Evolutionary conservation across 495 filamentous ascomycete species (phyloP), one percentile per base, ranked within the genome.

Genomic region (Penicillium mononematosum): DNA sequence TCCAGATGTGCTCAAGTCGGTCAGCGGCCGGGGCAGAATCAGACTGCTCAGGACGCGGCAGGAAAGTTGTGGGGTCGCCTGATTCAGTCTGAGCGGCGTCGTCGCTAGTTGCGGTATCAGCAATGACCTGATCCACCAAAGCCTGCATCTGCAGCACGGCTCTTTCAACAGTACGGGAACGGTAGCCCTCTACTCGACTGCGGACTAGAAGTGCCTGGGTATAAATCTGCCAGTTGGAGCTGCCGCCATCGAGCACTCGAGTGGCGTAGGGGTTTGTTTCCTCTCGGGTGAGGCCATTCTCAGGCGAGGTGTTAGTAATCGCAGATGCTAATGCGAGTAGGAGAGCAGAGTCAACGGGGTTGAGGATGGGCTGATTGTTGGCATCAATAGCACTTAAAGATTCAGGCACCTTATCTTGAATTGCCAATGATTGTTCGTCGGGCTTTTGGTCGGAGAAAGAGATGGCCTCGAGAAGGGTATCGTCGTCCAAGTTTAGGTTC

Each of bases 151-250:
- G 94, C 5, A 99, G 76, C 3, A 99, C 85, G 8, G 92, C 86
- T 55, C 94, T 78, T 66, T 99, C 95, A 6, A 91, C 78, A 0
- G 94, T 98, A 44, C 94, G 80, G 31, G 91, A 88, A 55, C 81
- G 82, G 67, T 92, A 89, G 0, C 89, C 84, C 71, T 99, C 94
- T 56, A 97, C 90, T 4, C 94, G 80, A 65, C 90, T 93, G 43
- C 94, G 83, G 5, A 96, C 85, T 3, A 98, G 76, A 5, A 99
- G 74, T 2, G 89, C 94, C 65, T 97, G 90, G 0, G 94, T 97
- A 67, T 99, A 98, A 20, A 96, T 86, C 70, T 98, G 95, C 94
- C 94, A 99, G 70, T 98, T 98, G 3, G 91, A 91, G 60, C 88
- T 88, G 46, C 92, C 90, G 52, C 94, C 91, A 16, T 88, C 81